phyloP scores from a whole-genome alignment of 2,329 filamentous ascomycete genomes.

The Penicillium paneum region DNA sequence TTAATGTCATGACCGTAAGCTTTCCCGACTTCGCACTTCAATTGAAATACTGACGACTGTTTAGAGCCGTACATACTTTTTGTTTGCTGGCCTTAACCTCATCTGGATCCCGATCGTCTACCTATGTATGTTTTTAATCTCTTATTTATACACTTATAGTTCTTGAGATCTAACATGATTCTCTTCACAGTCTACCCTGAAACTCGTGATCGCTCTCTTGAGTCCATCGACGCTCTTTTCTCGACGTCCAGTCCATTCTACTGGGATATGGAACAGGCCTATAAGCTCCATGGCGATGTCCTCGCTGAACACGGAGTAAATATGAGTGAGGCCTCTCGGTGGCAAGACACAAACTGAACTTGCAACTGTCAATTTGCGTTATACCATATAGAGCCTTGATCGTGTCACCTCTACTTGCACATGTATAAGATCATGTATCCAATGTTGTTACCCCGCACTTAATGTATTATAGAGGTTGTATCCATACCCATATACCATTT shows the following conservation, averaged over 20 bases:
- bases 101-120: conserved; percentile 52
- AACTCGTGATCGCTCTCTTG: conserved; percentile 50
- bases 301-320: conserved; percentile 18
- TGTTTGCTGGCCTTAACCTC: conserved; percentile 53
- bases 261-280: conserved; percentile 47
- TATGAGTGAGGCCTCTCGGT: neutral
- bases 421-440: conserved; percentile 1
- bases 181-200: conserved; percentile 48
- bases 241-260: conserved; percentile 46
- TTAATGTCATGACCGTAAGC: conserved; percentile 38
- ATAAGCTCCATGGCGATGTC: conserved; percentile 34
- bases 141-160: neutral
- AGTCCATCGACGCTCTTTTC: conserved; percentile 53
- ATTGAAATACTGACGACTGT: neutral
- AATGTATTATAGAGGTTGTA: neutral
- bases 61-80: conserved; percentile 49
- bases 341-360: neutral
- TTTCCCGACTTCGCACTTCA: neutral
- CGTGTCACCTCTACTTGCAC: neutral
- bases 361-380: neutral
- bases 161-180: conserved; percentile 3
- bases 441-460: neutral
- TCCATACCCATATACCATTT: neutral
- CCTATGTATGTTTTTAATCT: conserved; percentile 28
- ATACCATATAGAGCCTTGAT: neutral